phyloP scores from a whole-genome alignment of 257 asterid species.

The Solanum chmielewskii region DNA sequence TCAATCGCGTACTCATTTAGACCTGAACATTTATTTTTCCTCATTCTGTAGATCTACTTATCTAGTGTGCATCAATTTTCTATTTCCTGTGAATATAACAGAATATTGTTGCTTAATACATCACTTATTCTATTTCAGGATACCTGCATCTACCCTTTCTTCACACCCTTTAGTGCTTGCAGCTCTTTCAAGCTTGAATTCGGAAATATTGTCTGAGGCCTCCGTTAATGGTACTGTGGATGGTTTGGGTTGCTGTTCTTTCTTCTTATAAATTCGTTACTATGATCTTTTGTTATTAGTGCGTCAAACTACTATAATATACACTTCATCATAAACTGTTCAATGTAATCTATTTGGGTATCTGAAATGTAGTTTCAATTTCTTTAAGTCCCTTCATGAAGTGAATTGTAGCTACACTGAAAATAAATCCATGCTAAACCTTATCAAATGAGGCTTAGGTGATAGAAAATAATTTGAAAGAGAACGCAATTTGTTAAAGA shows the following conservation, averaged over 20 bases:
- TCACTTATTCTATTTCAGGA: constrained; percentile 45
- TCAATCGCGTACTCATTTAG: not conserved
- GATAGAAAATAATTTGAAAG: not conserved
- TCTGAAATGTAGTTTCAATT: not conserved
- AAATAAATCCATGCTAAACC: not conserved
- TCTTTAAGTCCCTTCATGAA: not conserved
- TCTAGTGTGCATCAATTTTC: not conserved
- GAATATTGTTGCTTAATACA: not conserved
- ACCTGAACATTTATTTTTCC: not conserved
- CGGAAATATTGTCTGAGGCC: constrained; percentile 77
- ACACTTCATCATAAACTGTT: not conserved
- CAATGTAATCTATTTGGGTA: not conserved
- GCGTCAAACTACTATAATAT: not conserved
- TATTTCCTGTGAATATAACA: not conserved
- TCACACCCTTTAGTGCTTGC: constrained; percentile 82
- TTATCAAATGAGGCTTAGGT: not conserved
- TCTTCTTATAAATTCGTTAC: not conserved
- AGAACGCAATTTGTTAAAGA: not conserved
- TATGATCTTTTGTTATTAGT: not conserved
- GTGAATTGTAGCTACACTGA: not conserved
- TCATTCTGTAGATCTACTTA: not conserved
- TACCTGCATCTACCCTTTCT: constrained; percentile 81
- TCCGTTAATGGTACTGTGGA: constrained; percentile 73
- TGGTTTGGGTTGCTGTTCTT: constrained; percentile 8
- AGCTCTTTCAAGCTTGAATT: constrained; percentile 83